A percentile compares a stretch with the other conserved stretches of the same genome.
Conservation (phyloP, 306 rosid species). For the Dalbergia oliveri region DNA sequence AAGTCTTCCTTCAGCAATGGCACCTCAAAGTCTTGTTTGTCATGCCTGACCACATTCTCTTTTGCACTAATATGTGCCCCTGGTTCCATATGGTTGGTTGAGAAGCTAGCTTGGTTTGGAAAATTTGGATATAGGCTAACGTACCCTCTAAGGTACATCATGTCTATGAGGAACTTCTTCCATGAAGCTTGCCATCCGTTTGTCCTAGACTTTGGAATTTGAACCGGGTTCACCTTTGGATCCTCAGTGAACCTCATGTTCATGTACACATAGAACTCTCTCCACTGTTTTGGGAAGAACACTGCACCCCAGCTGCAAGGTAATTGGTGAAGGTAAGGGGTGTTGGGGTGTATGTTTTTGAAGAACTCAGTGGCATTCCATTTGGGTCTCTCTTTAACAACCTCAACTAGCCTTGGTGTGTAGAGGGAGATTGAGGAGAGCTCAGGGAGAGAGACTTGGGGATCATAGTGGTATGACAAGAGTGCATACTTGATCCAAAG, state of each 20-base stretch:
- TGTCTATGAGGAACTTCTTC: constrained; percentile 97
- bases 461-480: constrained; percentile 87
- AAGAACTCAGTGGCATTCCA: constrained; percentile 90
- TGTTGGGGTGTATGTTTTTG: constrained; percentile 81
- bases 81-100: constrained; percentile 99
- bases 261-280: constrained; percentile 96
- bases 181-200: constrained; percentile 99
- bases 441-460: constrained; percentile 84
- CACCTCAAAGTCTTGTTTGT: constrained; percentile 87
- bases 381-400: constrained; percentile 92
- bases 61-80: constrained; percentile 97
- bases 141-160: constrained; percentile 98
- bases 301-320: constrained; percentile 99
- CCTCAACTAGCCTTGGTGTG: constrained; percentile 92
- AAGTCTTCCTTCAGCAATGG: constrained; percentile 85
- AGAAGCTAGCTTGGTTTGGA: constrained; percentile 90
- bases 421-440: constrained; percentile 91
- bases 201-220: constrained; percentile 91
- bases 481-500: constrained; percentile 97
- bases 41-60: constrained; percentile 78
- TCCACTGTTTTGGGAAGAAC: constrained; percentile 98
- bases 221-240: constrained; percentile 86
- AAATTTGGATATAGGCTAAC: constrained; percentile 94
- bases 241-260: constrained; percentile 90
- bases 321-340: constrained; percentile 92